These are phyloP conservation scores for Tylopilus sp. DNA, from an alignment of 768 basidiomycete genomes.

Conservation along the genomic window DNA sequence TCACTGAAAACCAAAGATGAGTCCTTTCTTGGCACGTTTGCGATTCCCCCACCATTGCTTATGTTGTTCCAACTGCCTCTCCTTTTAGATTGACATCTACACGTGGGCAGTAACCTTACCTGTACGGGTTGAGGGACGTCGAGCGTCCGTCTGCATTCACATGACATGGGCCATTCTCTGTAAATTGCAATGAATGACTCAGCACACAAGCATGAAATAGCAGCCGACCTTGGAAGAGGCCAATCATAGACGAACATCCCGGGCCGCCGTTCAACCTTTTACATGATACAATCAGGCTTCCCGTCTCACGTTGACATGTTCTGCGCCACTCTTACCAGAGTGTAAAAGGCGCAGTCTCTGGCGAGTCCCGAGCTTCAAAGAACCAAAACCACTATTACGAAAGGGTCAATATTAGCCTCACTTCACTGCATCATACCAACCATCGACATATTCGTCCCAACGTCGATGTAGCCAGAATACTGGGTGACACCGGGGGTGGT, in stretches of 20 bases:
- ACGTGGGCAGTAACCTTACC: constrained; percentile 32
- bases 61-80: constrained; percentile 59
- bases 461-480: constrained; percentile 59
- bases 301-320: too few species aligned
- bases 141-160: constrained; percentile 53
- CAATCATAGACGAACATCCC: constrained; percentile 62
- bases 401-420: constrained; percentile 1
- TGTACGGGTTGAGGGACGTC: constrained; percentile 58
- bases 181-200: background rate
- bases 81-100: background rate
- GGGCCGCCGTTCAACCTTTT: constrained; percentile 59
- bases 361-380: constrained; percentile 58
- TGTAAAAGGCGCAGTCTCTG: constrained; percentile 63
- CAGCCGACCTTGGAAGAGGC: constrained; percentile 58
- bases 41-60: constrained; percentile 51
- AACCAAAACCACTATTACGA: constrained; percentile 68
- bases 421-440: constrained; percentile 28
- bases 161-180: constrained; percentile 63
- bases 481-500: constrained; percentile 59
- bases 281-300: too few species aligned
- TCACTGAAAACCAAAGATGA: background rate
- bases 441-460: constrained; percentile 58
- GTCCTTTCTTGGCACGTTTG: background rate
- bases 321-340: too few species aligned
- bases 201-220: background rate